Base-by-base conservation (phyloP, 208 protist species). In the Blechomonas ayalai region DNA sequence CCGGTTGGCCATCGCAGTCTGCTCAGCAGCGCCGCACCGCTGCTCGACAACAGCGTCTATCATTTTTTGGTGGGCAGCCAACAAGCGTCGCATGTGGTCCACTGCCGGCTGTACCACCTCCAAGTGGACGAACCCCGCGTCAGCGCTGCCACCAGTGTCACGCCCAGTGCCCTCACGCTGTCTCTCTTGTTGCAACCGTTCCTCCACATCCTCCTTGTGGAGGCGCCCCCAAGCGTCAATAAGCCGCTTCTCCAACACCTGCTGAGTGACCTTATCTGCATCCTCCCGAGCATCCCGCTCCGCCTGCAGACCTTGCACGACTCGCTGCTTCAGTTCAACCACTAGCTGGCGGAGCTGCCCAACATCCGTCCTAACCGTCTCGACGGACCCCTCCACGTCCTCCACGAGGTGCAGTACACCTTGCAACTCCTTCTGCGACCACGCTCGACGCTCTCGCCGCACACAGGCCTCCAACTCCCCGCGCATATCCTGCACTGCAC, bases 21-120 rank as follows among this genome's bases (percentile, higher is more conserved):
- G 41, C 59, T 81, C 71, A 23, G 70, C 63, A 31, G 62, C 55
- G 9, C 39, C 52, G 43, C 76, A 86, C n/a, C 83, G 72, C 46
- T 64, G 63, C 50, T 92, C 73, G 36, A 88, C 76, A 1, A 67
- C 28, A 8, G 73, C 61, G 25, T 76, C 50, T 38, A 92, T 42
- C 66, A 92, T 66, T 23, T 73, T 64, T 41, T 92, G 76, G 39
- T 92, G 79, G 5, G 74, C 52, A 9, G 52, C 67, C 27, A 92
- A 67, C 20, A 92, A 54, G 4, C 79, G 78, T 3, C 66, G 73
- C 42, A 92, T 62, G 45, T 92, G 79, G 35, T 80, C 76, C 32
- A 79, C 38, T 13, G 74, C 56, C 13, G 78, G 72, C 44, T 78
- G 58, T 55, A 81, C 56, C 18, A 83, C 47, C 18, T 83, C 67